Evolutionary conservation across 225 moss, liverwort and hornwort species (phyloP), one percentile per base, ranked within the genome.

Genomic region (Thuidium tamariscinum): DNA sequence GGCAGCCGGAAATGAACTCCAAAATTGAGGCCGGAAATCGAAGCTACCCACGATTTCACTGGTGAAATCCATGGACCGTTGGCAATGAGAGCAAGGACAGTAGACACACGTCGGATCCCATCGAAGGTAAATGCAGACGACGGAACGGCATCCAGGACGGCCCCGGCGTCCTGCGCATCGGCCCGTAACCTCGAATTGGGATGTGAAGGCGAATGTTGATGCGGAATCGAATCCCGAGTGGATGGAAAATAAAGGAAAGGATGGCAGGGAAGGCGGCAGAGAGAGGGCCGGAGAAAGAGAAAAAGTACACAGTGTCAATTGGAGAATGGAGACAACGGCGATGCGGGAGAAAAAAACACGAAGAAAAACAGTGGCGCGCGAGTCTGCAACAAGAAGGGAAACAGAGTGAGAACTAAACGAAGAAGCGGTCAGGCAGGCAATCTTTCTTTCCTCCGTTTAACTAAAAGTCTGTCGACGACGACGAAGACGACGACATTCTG

Each of bases 91-190:
- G 79, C 69, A 77, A 61, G 51, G 42, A 13, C 67, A 83, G 62
- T 39, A 81, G 81, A 51, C 85, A 81, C 32, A 88, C 85, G 75
- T 85, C 85, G 81, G 88, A 89, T 85, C 88, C 88, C 88, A 85
- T 89, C 64, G 88, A 85, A 68, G 79, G 34, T 0, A 32, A 84
- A 85, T 89, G 85, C 85, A 60, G 75, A 65, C 71, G 55, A 79
- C 26, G 79, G 64, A 73, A 55, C 84, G 72, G 63, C 84, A 88
- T 84, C 83, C 83, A 61, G 54, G 63, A 63, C 84, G 41, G 74
- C 80, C 76, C 73, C 23, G 41, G 39, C 73, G 86, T 63, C 73
- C 71, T 51, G 73, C 63, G 41, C 79, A 27, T 59, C 70, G 26
- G 27, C 78, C 34, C 54, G 77, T 70, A 32, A 52, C 70, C 83